These are phyloP conservation scores for Chalciporus sphaerocephalus DNA, from an alignment of 768 basidiomycete species.

Conservation along the genomic window DNA sequence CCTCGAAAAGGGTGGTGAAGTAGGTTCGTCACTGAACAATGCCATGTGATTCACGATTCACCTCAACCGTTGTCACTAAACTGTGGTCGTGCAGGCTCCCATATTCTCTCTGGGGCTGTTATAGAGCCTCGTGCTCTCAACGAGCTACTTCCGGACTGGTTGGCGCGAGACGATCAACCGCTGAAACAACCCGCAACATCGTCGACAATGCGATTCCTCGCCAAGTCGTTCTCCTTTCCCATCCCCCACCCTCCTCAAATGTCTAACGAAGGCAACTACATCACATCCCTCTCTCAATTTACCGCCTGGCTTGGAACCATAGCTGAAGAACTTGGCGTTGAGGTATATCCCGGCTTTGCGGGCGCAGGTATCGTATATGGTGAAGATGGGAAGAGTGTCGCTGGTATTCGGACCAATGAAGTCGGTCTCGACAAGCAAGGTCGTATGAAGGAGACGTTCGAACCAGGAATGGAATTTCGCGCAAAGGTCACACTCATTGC, in stretches of 20 bases:
- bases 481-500: conserved; percentile 89
- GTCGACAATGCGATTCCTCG: conserved; percentile 84
- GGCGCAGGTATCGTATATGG: conserved; percentile 80
- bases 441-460: conserved; percentile 79
- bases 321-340: conserved; percentile 85
- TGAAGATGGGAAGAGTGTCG: conserved; percentile 38
- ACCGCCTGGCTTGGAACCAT: conserved; percentile 85
- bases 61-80: background rate
- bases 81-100: conserved; percentile 59
- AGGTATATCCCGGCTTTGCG: conserved; percentile 95
- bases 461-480: conserved; percentile 94
- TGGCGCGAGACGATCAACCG: conserved; percentile 61
- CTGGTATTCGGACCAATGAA: conserved; percentile 87
- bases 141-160: conserved; percentile 88
- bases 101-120: conserved; percentile 94
- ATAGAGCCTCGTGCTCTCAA: conserved; percentile 89
- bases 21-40: conserved; percentile 59
- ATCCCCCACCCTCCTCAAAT: conserved; percentile 97
- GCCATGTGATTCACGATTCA: background rate
- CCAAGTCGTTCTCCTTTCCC: conserved; percentile 61
- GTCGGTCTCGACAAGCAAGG: conserved; percentile 81
- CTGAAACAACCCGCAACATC: conserved; percentile 74
- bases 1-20: conserved; percentile 90
- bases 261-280: conserved; percentile 91
- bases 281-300: conserved; percentile 83